These are phyloP conservation scores for Mycena metata DNA, from an alignment of 768 basidiomycete species.

Conservation along the genomic window DNA sequence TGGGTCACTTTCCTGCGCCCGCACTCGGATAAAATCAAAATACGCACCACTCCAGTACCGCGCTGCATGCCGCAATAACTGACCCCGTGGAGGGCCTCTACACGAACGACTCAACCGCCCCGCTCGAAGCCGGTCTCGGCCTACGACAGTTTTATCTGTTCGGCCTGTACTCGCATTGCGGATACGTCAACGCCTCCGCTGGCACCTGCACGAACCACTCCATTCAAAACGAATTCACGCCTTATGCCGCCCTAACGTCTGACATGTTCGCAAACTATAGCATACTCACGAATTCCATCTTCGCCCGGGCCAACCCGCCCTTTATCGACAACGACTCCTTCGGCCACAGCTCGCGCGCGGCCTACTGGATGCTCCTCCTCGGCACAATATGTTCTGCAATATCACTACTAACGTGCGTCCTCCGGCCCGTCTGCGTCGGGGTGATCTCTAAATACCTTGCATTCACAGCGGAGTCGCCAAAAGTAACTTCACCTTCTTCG, in stretches of 20 bases:
- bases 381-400: conserved; percentile 77
- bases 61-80: conserved; percentile 61
- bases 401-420: conserved; percentile 74
- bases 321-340: conserved; percentile 75
- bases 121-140: conserved; percentile 69
- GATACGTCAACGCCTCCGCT: conserved; percentile 68
- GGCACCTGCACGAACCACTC: conserved; percentile 78
- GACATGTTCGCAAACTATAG: conserved; percentile 81
- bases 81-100: conserved; percentile 77
- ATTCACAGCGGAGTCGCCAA: conserved; percentile 72
- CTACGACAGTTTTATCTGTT: conserved; percentile 81
- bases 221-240: conserved; percentile 70
- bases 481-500: conserved; percentile 73
- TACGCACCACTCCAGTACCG: conserved; percentile 54
- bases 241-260: conserved; percentile 71
- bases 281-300: conserved; percentile 64
- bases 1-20: conserved; percentile 48
- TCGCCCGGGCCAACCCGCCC: conserved; percentile 56
- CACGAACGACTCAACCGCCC: conserved; percentile 72
- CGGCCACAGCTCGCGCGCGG: conserved; percentile 73
- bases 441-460: conserved; percentile 31
- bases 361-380: conserved; percentile 81
- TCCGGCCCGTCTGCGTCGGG: conserved; percentile 16
- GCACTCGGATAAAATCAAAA: conserved; percentile 6
- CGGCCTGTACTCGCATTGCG: conserved; percentile 88